Conservation (phyloP, 495 filamentous ascomycete genomes). For the Penicillium fimorum region DNA sequence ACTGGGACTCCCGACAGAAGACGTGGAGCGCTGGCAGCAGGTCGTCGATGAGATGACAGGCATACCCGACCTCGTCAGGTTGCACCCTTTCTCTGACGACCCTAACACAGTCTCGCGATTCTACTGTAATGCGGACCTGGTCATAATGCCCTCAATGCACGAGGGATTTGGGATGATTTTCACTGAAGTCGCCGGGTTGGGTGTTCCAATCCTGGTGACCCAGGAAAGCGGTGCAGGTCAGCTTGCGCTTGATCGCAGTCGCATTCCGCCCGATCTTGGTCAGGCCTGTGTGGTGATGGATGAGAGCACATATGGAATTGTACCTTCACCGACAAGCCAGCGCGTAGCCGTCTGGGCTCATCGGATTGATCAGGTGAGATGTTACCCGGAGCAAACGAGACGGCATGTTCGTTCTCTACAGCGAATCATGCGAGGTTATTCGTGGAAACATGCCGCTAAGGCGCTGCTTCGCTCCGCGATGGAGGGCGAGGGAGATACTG, state of each 20-base stretch:
- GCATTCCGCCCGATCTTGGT: neutral
- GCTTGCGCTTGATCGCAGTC: constrained; percentile 1
- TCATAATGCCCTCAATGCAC: constrained; percentile 2
- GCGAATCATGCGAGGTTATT: constrained; percentile 3
- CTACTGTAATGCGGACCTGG: neutral
- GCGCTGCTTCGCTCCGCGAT: constrained; percentile 1
- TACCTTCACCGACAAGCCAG: neutral
- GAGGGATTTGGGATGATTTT: constrained; percentile 1
- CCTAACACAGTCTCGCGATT: neutral
- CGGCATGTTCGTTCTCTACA: neutral
- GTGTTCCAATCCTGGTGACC: neutral
- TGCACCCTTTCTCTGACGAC: constrained; percentile 1
- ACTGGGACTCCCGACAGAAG: neutral
- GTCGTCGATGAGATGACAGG: neutral
- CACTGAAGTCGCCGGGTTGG: neutral
- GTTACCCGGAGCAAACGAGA: constrained; percentile 2
- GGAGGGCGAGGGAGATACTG: neutral
- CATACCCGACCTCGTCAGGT: neutral
- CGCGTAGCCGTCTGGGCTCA: constrained; percentile 1
- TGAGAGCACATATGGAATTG: constrained; percentile 3
- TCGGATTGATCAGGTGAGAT: constrained; percentile 2
- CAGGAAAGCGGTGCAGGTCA: constrained; percentile 1
- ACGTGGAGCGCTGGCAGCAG: constrained; percentile 1
- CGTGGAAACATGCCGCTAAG: neutral
- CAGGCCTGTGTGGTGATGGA: constrained; percentile 2